Evolutionary conservation across 257 asterid genomes (phyloP).

Genomic region (Nicotiana benthamiana): DNA sequence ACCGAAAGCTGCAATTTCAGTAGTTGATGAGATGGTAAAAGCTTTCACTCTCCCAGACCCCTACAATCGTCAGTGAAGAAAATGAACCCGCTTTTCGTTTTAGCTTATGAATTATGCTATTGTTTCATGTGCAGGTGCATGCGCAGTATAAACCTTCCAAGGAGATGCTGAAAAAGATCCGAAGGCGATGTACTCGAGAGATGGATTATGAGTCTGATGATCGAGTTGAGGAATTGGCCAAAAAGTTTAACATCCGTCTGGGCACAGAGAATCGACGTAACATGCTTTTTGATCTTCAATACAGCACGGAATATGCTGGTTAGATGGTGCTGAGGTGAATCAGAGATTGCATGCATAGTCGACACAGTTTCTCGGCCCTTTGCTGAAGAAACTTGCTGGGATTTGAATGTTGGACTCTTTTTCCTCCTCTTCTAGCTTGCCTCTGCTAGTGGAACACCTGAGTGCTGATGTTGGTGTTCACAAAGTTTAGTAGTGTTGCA

Average conservation of each 20-base stretch:
- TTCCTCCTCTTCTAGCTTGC: slow-evolving; percentile 1
- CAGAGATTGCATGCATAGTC: not conserved
- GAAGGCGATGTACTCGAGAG: slow-evolving; percentile 82
- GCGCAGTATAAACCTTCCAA: slow-evolving; percentile 63
- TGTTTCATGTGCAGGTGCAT: slow-evolving; percentile 34
- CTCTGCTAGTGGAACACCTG: slow-evolving; percentile 3
- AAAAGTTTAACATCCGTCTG: slow-evolving; percentile 34
- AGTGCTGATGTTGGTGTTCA: slow-evolving; percentile 12
- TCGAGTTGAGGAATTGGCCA: slow-evolving; percentile 44
- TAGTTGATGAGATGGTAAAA: slow-evolving; percentile 74
- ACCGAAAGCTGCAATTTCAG: slow-evolving; percentile 57
- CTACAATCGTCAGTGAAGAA: not conserved
- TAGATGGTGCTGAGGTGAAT: not conserved
- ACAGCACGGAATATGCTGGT: slow-evolving; percentile 20
- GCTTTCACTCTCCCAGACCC: not conserved
- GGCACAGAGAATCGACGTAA: slow-evolving; percentile 54
- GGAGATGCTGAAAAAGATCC: slow-evolving; percentile 61
- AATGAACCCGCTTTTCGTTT: not conserved
- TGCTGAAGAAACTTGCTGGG: not conserved
- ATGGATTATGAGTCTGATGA: slow-evolving; percentile 57
- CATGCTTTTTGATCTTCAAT: slow-evolving; percentile 45
- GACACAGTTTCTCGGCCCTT: not conserved
- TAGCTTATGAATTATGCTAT: not conserved
- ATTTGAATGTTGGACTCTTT: not conserved
- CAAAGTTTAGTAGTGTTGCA: slow-evolving; percentile 6